phyloP scores from a whole-genome alignment of 225 moss, liverwort and hornwort genomes.

The Anthoceros angustus region DNA sequence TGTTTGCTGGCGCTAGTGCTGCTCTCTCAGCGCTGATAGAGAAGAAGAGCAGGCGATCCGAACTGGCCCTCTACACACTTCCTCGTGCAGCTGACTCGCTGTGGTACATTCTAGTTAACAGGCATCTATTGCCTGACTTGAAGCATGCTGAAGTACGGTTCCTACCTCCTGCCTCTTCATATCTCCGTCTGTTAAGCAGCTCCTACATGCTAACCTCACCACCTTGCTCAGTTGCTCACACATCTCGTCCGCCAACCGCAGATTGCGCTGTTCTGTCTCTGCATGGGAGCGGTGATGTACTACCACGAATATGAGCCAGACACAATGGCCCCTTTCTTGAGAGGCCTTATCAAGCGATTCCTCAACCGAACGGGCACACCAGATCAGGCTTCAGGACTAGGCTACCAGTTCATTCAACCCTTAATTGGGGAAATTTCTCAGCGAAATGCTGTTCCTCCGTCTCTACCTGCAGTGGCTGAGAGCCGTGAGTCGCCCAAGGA shows the following conservation, averaged over 20 bases:
- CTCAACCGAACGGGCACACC: constrained; percentile 65
- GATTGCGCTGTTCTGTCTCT: constrained; percentile 70
- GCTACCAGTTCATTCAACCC: constrained; percentile 31
- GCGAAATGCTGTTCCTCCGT: neutral
- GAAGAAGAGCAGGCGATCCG: constrained; percentile 68
- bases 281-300: constrained; percentile 88
- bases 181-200: neutral
- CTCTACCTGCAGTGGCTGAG: too few species aligned
- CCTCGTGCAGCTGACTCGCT: constrained; percentile 59
- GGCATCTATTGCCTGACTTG: constrained; percentile 61
- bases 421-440: constrained; percentile 11
- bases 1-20: constrained; percentile 56
- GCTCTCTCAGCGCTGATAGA: constrained; percentile 59
- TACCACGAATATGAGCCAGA: constrained; percentile 75
- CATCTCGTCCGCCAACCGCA: constrained; percentile 8
- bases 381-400: constrained; percentile 25
- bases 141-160: constrained; percentile 63
- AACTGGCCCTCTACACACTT: constrained; percentile 78
- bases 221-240: neutral
- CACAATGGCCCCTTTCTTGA: constrained; percentile 76
- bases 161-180: neutral
- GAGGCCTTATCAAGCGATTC: constrained; percentile 65
- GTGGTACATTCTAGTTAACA: constrained; percentile 69
- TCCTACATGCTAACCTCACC: neutral
- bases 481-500: too few species aligned